Percentiles rank a stretch among this genome's conserved stretches.
Conservation (phyloP, 352 stramenopile genomes). For the Albugo laibachii region DNA sequence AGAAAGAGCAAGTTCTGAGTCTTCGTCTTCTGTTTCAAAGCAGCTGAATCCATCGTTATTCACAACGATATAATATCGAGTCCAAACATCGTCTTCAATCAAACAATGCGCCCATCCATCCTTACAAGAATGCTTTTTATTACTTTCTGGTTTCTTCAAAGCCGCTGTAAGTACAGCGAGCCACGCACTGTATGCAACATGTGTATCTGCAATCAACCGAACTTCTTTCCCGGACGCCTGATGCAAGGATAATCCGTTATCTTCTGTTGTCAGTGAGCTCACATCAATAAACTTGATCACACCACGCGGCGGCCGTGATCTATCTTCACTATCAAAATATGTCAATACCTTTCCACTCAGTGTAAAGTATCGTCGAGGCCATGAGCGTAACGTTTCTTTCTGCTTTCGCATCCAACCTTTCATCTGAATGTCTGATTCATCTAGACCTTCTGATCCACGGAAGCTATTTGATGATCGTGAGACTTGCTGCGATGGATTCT, state of each 20-base stretch:
- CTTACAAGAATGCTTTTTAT: constrained; percentile 32
- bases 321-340: constrained; percentile 71
- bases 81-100: constrained; percentile 56
- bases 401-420: constrained; percentile 73
- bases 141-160: constrained; percentile 27
- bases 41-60: constrained; percentile 62
- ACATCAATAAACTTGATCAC: constrained; percentile 53
- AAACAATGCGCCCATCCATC: constrained; percentile 56
- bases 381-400: constrained; percentile 55
- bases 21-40: constrained; percentile 51
- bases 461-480: neutral
- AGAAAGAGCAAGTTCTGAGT: constrained; percentile 39
- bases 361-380: constrained; percentile 48
- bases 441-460: constrained; percentile 17
- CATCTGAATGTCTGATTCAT: constrained; percentile 60
- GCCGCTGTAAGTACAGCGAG: constrained; percentile 46
- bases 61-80: constrained; percentile 47
- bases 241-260: constrained; percentile 57
- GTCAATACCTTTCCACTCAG: constrained; percentile 46
- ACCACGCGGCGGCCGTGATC: constrained; percentile 25
- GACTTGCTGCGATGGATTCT: too few species aligned
- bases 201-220: constrained; percentile 51
- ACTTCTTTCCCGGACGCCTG: constrained; percentile 44
- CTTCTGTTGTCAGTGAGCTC: constrained; percentile 41
- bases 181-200: constrained; percentile 59